Conservation (phyloP, 2,329 filamentous ascomycete genomes). For the Pleoardoris graminearum region DNA sequence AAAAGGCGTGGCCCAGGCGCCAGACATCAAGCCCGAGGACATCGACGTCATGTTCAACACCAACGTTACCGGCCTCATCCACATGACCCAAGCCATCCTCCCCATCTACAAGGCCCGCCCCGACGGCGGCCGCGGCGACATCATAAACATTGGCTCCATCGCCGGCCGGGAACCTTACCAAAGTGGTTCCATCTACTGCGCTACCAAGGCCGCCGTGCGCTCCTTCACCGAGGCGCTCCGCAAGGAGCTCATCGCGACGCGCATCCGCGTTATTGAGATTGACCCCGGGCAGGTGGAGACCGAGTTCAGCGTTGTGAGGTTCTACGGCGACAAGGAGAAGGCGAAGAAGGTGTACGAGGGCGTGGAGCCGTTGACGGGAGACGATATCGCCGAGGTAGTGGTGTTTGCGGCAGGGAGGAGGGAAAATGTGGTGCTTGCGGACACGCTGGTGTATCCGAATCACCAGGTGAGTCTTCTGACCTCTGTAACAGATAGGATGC, state of each 20-base stretch:
- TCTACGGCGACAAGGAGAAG: slow-evolving; percentile 85
- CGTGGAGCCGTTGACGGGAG: slow-evolving; percentile 74
- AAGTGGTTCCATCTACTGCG: slow-evolving; percentile 89
- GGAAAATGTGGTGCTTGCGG: slow-evolving; percentile 89
- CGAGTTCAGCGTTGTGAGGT: slow-evolving; percentile 86
- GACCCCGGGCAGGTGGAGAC: slow-evolving; percentile 95
- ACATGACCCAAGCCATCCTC: slow-evolving; percentile 91
- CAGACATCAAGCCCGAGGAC: slow-evolving; percentile 79
- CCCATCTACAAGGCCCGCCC: slow-evolving; percentile 72
- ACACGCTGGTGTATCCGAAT: slow-evolving; percentile 83
- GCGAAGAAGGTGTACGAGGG: slow-evolving; percentile 85
- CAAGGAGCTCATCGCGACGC: slow-evolving; percentile 78
- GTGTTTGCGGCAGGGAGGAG: slow-evolving; percentile 82
- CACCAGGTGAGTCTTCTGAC: slow-evolving; percentile 71
- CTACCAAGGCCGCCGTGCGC: slow-evolving; percentile 85
- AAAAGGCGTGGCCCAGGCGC: slow-evolving; percentile 82
- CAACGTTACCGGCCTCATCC: slow-evolving; percentile 92
- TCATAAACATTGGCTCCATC: slow-evolving; percentile 94
- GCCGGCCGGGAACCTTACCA: slow-evolving; percentile 86
- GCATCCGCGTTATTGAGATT: slow-evolving; percentile 83
- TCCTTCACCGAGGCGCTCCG: slow-evolving; percentile 82
- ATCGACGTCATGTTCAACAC: slow-evolving; percentile 87
- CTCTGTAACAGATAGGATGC: slow-evolving; percentile 1
- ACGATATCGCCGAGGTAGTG: slow-evolving; percentile 88
- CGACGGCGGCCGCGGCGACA: slow-evolving; percentile 80